Conservation (phyloP, 306 rosid genomes). For the Dalbergia cochinchinensis region DNA sequence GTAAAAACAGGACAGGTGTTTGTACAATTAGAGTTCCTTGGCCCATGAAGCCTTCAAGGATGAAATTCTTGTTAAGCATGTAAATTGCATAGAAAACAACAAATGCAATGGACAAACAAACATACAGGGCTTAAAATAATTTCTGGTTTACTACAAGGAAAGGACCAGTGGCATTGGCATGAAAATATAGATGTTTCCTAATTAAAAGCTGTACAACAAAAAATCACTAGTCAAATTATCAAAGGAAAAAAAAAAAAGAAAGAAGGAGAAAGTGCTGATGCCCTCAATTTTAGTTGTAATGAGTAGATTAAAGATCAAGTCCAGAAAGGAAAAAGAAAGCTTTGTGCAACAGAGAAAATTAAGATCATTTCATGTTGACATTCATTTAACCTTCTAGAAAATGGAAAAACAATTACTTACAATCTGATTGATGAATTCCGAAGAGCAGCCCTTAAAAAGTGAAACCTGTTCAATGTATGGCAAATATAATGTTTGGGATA, state of each 20-base stretch:
- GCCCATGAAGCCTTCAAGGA: conserved; percentile 22
- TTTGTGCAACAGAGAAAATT: neutral
- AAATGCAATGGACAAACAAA: neutral
- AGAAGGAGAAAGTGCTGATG: conserved; percentile 11
- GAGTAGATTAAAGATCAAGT: conserved; percentile 31
- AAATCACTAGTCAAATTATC: neutral
- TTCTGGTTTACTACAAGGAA: conserved; percentile 1
- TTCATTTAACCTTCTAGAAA: conserved; percentile 8
- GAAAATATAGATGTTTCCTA: conserved; percentile 5
- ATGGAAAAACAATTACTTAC: conserved; percentile 56
- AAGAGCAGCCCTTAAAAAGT: conserved; percentile 80
- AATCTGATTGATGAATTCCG: conserved; percentile 93
- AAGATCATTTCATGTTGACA: conserved; percentile 25
- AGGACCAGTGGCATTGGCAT: neutral
- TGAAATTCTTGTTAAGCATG: conserved; percentile 12
- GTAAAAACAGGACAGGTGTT: neutral
- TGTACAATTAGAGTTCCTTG: neutral
- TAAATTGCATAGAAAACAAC: conserved; percentile 19
- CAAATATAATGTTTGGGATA: conserved; percentile 81
- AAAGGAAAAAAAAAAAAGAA: neutral
- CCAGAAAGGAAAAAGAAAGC: conserved; percentile 25
- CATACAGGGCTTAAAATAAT: neutral
- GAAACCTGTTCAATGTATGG: conserved; percentile 66
- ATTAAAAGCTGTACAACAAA: neutral
- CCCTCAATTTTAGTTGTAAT: conserved; percentile 27